Conservation (phyloP, 192 early-diverging fungal species). For the Bifiguratus adelaidae region DNA sequence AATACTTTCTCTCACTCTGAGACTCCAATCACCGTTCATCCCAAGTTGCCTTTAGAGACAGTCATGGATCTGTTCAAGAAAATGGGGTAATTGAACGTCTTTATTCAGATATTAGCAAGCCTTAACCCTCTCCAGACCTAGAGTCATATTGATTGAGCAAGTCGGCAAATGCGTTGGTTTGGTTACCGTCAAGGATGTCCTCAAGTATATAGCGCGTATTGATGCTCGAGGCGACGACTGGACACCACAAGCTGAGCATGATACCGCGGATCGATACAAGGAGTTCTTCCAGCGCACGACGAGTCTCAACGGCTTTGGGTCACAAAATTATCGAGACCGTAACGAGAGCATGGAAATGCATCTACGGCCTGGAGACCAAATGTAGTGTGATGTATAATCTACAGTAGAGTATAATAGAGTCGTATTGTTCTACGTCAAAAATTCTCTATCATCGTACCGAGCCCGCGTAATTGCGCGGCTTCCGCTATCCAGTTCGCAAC, state of each 20-base stretch:
- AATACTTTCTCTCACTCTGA: too few relatives aligned
- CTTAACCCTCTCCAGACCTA: slow-evolving; percentile 26
- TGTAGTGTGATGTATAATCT: too few relatives aligned
- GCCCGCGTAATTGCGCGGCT: slow-evolving; percentile 17
- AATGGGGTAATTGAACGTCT: slow-evolving; percentile 37
- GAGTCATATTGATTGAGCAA: slow-evolving; percentile 56
- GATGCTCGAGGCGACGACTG: slow-evolving; percentile 30
- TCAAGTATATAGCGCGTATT: slow-evolving; percentile 43
- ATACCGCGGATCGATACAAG: too few relatives aligned
- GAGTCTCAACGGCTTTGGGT: too few relatives aligned
- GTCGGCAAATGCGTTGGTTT: slow-evolving; percentile 51
- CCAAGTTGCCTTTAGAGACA: slow-evolving; percentile 56
- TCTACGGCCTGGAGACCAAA: too few relatives aligned
- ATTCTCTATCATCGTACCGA: slow-evolving; percentile 21
- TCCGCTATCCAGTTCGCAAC: slow-evolving; percentile 28
- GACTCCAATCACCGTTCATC: slow-evolving; percentile 64
- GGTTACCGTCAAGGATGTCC: slow-evolving; percentile 67
- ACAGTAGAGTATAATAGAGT: background rate
- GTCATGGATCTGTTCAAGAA: slow-evolving; percentile 79
- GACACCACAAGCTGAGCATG: too few relatives aligned
- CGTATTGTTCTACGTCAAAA: too few relatives aligned
- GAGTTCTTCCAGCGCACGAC: too few relatives aligned
- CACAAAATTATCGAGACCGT: too few relatives aligned
- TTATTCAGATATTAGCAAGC: background rate
- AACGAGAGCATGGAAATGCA: too few relatives aligned